Evolutionary conservation across 2,329 filamentous ascomycete genomes (phyloP), one percentile per base, ranked within the genome.

Genomic region (Aureobasidium sp.): DNA sequence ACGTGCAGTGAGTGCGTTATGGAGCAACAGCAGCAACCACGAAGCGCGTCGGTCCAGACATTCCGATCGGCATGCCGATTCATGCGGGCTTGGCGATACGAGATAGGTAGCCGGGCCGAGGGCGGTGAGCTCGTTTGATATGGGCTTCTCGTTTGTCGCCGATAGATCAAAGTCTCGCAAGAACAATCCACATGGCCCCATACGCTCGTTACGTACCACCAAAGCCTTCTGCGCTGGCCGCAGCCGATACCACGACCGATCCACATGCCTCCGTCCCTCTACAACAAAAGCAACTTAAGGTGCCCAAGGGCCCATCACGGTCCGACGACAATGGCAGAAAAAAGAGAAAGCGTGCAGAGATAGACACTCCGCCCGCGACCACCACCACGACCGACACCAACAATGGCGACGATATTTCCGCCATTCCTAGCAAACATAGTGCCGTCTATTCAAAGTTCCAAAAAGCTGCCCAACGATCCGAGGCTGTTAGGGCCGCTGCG

Each of bases 141-240:
- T 2, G 39, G 30, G 29, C 39, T 57, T 57, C 39, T 42, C 13
- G n/a, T 42, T 41, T 32, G 36, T 54, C 37, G 36, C 21, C 14
- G 37, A 42, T 13, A 16, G 27, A 42, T 32, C 37, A 39, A 9
- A 16, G 29, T 27, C 32, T 41, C 14, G 37, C 25, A 29, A 41
- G 25, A 41, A 41, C 25, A 54, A 8, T 54, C 50, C 25, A 41
- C 21, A 58, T 47, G 54, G 51, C 75, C 51, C 74, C 80, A 39
- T 78, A 80, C 65, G 72, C 75, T 34, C 75, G 77, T 58, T 79
- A 80, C 66, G 76, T 76, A 45, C 77, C 79, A 58, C 74, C 76
- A 4, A 74, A 70, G 53, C 51, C 68, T 59, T 5, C 45, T n/a
- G 45, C 57, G 57, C 44, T 36, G 30, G 55, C 8, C 44, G 57